Evolutionary conservation across 441 rosid species (phyloP).

Genomic region (Populus tomentosa): DNA sequence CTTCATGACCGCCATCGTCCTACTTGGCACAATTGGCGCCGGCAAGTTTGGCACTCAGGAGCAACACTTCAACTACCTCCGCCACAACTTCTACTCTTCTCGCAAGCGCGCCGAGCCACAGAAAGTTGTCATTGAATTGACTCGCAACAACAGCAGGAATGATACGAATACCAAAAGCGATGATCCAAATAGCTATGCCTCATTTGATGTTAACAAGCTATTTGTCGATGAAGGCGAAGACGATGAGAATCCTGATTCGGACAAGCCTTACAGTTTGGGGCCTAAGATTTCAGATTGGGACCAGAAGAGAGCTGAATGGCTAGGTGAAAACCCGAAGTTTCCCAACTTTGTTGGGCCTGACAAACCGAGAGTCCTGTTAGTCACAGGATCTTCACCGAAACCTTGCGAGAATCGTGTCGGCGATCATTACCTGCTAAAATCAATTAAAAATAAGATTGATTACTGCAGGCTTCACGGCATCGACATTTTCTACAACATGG

Average conservation of each 20-base stretch:
- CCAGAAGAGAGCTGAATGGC: constrained; percentile 63
- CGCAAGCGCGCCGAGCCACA: constrained; percentile 70
- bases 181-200: constrained; percentile 31
- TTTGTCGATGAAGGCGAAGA: constrained; percentile 48
- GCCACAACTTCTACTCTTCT: constrained; percentile 50
- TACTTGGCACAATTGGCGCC: constrained; percentile 88
- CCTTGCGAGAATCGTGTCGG: constrained; percentile 94
- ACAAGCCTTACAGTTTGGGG: constrained; percentile 58
- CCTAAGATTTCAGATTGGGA: constrained; percentile 87
- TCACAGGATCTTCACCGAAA: constrained; percentile 86
- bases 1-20: constrained; percentile 67
- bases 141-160: background rate
- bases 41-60: constrained; percentile 88
- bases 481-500: constrained; percentile 83
- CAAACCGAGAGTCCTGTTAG: constrained; percentile 76
- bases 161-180: background rate
- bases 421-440: constrained; percentile 77
- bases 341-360: constrained; percentile 54
- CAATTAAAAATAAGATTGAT: constrained; percentile 89
- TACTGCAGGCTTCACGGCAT: constrained; percentile 79
- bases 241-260: constrained; percentile 42
- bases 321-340: constrained; percentile 49
- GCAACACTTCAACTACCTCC: constrained; percentile 49
- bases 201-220: constrained; percentile 39
- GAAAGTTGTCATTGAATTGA: constrained; percentile 54